phyloP scores from a whole-genome alignment of 2,329 filamentous ascomycete genomes.

The Cadophora luteo-olivacea region DNA sequence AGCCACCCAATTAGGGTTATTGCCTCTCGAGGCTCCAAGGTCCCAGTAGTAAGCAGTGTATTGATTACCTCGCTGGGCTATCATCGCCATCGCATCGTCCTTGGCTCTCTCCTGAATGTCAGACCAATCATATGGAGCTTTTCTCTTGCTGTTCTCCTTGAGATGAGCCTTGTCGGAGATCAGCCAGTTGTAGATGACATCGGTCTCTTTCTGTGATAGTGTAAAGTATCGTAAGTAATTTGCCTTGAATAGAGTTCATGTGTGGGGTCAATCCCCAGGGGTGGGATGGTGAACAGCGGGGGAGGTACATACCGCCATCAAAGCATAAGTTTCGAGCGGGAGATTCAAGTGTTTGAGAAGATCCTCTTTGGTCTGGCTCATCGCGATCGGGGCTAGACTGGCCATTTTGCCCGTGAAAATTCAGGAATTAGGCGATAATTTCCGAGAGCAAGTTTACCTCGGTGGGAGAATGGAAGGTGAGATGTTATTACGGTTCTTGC shows the following conservation, averaged over 20 bases:
- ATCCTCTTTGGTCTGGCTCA: constrained; percentile 45
- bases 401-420: constrained; percentile 30
- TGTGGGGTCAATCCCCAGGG: constrained; percentile 3
- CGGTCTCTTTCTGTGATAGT: constrained; percentile 43
- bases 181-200: constrained; percentile 42
- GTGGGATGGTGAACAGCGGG: background rate
- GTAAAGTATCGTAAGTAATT: constrained; percentile 35
- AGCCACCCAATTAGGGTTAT: constrained; percentile 43
- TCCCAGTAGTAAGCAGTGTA: constrained; percentile 42
- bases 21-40: constrained; percentile 26
- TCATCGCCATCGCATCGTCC: constrained; percentile 41
- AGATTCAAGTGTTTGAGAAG: constrained; percentile 41
- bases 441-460: background rate
- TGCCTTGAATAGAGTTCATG: constrained; percentile 13
- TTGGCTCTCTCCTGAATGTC: constrained; percentile 44
- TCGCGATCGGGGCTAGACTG: constrained; percentile 35
- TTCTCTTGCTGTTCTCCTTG: constrained; percentile 42
- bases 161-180: constrained; percentile 41
- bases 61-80: constrained; percentile 35
- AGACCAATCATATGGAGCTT: constrained; percentile 45
- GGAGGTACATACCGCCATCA: constrained; percentile 42
- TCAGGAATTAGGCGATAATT: background rate
- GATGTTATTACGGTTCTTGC: background rate
- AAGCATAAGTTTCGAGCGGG: constrained; percentile 36
- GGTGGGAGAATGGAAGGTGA: background rate